Base-by-base conservation (phyloP, 2,329 filamentous ascomycete genomes). In the Trichoderma hamatum region DNA sequence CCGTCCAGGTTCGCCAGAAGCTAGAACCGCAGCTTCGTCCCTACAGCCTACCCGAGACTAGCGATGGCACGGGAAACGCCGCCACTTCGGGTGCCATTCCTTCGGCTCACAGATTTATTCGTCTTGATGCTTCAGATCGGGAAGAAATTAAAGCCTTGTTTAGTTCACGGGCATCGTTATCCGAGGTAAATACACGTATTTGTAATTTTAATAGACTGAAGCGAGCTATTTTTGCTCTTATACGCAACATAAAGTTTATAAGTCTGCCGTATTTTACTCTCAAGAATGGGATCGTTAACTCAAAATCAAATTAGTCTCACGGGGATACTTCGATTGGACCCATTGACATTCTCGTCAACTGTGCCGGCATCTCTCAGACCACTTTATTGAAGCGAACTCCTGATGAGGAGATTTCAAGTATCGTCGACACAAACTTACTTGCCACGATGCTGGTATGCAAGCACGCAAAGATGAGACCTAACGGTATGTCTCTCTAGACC, bases 301-400 rank as follows among this genome's bases (percentile, higher is more conserved):
- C 5, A n/a, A 26, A 21, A 28, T 24, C 5, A n/a, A 58, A 19
- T 14, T 6, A 69, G 62, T 46, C 51, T 28, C 55, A 43, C 60
- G 34, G 61, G 3, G 54, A 56, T 36, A 30, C 52, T 14, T 36
- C 69, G 46, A 75, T 81, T 43, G 80, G 80, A 0, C 74, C 76
- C 10, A 72, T 82, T 10, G 84, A 88, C 74, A 82, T 95, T 34
- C 85, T 97, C 1, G 85, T 97, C 72, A 96, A 97, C 76, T 91
- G 92, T 30, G 93, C 93, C 0, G 94, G 93, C 11, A 83, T 94
- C 26, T 84, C 90, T 0, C 89, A 93, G 72, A 85, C 84, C 14
- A 86, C 84, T 0, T 82, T 93, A 1, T 84, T 96, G n/a, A 80
- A 87, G 55, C 82, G 84, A 11, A 88, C 86, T 1, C 74, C 79